Evolutionary conservation across 441 rosid species (phyloP), one percentile per base, ranked within the genome.

Genomic region (Euphorbia celastroides): DNA sequence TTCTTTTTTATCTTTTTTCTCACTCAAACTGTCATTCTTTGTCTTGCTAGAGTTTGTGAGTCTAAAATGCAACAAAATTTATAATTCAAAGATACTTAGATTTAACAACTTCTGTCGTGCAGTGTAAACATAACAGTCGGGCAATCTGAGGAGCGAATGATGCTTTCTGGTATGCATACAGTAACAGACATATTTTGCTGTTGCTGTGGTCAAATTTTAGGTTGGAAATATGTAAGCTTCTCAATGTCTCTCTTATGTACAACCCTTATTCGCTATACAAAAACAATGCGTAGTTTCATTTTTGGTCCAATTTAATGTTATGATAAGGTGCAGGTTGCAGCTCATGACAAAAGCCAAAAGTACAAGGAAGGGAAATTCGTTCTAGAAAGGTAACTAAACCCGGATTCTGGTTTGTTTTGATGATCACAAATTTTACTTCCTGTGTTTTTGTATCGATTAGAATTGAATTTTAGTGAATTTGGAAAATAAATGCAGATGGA

Each of bases 351-450:
- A 73, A 69, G 48, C 72, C 86, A 84, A 28, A 75, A 77, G 64
- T 80, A 84, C 72, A 82, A 84, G 70, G 84, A 80, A 77, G 88
- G 86, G 50, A 84, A 82, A 67, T 70, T 75, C 42, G 86, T 82
- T 31, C 79, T 78, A n/a, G 88, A 82, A 73, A 78, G 88, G 88
- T 78, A 77, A 16, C 26, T n/a, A 19, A 10, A 57, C 48, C 22
- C 10, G 20, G 19, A 12, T 52, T 14, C 0, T 3, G 0, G 19
- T 26, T 2, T n/a, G 2, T 7, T 22, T n/a, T 27, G 0, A 17
- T 22, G 25, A 38, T 3, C 0, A 5, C 23, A 20, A 1, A 23
- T 17, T 44, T 36, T 22, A 12, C 1, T 48, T 25, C 30, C 28
- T 34, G 52, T 46, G 17, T 10, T 46, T 46, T 13, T 1, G 14